These are phyloP conservation scores for Yamadazyma philogaea DNA, from an alignment of 805 yeast species.

Conservation along the genomic window DNA sequence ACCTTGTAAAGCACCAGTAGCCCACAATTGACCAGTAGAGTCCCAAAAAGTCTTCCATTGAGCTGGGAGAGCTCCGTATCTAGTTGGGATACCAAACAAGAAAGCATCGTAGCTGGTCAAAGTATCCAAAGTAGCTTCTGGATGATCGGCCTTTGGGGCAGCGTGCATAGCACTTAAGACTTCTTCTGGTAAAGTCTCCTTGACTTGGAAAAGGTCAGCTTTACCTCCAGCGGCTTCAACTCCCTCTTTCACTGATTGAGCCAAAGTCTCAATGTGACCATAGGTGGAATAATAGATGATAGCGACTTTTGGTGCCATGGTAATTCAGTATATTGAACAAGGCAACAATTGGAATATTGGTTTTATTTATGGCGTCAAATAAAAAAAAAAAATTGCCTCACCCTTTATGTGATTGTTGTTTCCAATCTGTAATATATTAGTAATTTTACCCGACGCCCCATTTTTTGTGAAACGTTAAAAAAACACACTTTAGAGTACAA, in stretches of 20 bases:
- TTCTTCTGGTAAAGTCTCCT: constrained; percentile 43
- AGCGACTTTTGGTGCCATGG: constrained; percentile 49
- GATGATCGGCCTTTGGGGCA: constrained; percentile 30
- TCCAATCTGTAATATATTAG: not conserved
- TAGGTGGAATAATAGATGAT: constrained; percentile 78
- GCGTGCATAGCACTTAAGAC: constrained; percentile 16
- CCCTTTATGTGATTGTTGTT: not conserved
- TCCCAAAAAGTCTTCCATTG: constrained; percentile 83
- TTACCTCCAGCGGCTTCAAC: constrained; percentile 58
- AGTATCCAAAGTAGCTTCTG: constrained; percentile 56
- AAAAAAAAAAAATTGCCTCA: not conserved
- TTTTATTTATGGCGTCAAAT: not conserved
- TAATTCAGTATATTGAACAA: not conserved
- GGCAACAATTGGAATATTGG: not conserved
- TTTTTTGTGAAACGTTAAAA: not conserved
- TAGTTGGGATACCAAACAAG: constrained; percentile 77
- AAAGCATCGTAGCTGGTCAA: constrained; percentile 68
- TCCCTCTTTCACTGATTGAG: constrained; percentile 68
- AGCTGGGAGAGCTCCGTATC: constrained; percentile 74
- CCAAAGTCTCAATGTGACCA: constrained; percentile 71
- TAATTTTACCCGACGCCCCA: not conserved
- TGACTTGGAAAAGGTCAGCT: constrained; percentile 74
- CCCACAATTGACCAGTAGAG: constrained; percentile 75
- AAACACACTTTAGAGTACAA: too few species aligned
- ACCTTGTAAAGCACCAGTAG: constrained; percentile 62